Base-by-base conservation (phyloP, 352 stramenopile genomes). In the Pythium aquatile region DNA sequence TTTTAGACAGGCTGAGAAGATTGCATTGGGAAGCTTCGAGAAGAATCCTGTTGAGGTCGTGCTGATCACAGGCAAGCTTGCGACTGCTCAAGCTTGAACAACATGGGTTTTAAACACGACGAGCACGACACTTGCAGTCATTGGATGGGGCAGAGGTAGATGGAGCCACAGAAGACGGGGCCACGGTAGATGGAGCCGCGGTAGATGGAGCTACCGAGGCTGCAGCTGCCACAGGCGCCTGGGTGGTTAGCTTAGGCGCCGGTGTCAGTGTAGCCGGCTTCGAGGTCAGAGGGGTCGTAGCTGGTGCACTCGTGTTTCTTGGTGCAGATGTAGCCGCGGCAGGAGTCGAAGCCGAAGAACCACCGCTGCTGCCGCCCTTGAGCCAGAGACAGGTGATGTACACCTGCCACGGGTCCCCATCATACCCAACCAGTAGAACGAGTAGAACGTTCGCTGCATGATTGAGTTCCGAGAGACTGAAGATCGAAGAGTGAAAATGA, bases 341-440 rank as follows among this genome's bases (percentile, higher is more conserved):
- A 35, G 32, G 32, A 35, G 32, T 35, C 32, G 17, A 32, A 7
- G 2, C 46, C 46, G 46, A 53, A 3, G 46, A 26, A n/a, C 46
- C n/a, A 28, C 46, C 46, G 46, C 42, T 49, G 4, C 5, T 49
- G 14, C 42, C 42, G 11, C 65, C 6, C 2, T 68, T 73, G 17
- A 78, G 60, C 68, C 65, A 77, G 11, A 81, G 73, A 48, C 75
- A 84, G 63, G 81, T 73, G 17, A 51, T 71, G 67, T 86, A 88
- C 30, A 83, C 77, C 39, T 88, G 77, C 77, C 75, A 88, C 47
- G 73, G 72, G 0, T 56, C 55, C 26, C 66, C 32, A 82, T 74
- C 26, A 86, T 33, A 1, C 55, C 79, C 28, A 85, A 51, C 79
- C 77, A 88, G 74, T 83, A 82, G 47, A 88, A 55, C 4, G 67